A percentile compares a stretch with the other conserved stretches of the same genome.
phyloP scores from a whole-genome alignment of 768 basidiomycete species.

The Mycena alexandri region DNA sequence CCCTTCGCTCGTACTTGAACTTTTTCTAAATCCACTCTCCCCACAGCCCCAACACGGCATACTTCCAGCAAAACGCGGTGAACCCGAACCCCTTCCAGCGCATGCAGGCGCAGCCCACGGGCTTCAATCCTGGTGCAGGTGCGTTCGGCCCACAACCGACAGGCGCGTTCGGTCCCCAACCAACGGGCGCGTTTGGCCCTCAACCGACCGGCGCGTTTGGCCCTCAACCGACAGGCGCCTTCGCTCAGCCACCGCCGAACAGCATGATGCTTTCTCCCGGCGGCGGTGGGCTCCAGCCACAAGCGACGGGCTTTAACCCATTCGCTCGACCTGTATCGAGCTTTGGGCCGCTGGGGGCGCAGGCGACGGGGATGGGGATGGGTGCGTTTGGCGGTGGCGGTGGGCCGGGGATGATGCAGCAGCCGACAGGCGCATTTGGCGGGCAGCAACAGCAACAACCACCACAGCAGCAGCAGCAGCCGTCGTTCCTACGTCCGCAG shows the following conservation, averaged over 20 bases:
- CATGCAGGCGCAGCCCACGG: slow-evolving; percentile 56
- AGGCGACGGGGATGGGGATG: slow-evolving; percentile 33
- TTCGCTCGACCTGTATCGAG: slow-evolving; percentile 35
- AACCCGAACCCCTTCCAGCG: slow-evolving; percentile 83
- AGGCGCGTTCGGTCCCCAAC: slow-evolving; percentile 24
- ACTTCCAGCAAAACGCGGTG: slow-evolving; percentile 69
- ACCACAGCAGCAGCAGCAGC: slow-evolving; percentile 36
- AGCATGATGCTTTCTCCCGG: slow-evolving; percentile 9
- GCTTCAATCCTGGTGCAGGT: slow-evolving; percentile 44
- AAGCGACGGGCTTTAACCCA: slow-evolving; percentile 62
- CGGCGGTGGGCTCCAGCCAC: slow-evolving; percentile 58
- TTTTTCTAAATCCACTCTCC: background rate
- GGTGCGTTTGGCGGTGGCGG: slow-evolving; percentile 26
- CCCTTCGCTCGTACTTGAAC: too few relatives aligned
- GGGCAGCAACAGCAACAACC: slow-evolving; percentile 35
- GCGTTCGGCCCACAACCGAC: slow-evolving; percentile 39
- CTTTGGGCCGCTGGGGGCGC: slow-evolving; percentile 29
- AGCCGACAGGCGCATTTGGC: slow-evolving; percentile 57
- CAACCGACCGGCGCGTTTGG: slow-evolving; percentile 36
- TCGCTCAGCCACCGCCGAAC: slow-evolving; percentile 22
- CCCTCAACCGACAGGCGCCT: slow-evolving; percentile 38
- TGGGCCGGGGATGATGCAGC: slow-evolving; percentile 19
- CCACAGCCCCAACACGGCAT: slow-evolving; percentile 59
- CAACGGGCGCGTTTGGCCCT: too few relatives aligned
- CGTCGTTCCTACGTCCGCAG: slow-evolving; percentile 56